Percentiles rank a stretch among this genome's conserved stretches.
These are phyloP conservation scores for Penicillium dipodomyicola DNA, from an alignment of 495 filamentous ascomycete species.

Conservation along the genomic window DNA sequence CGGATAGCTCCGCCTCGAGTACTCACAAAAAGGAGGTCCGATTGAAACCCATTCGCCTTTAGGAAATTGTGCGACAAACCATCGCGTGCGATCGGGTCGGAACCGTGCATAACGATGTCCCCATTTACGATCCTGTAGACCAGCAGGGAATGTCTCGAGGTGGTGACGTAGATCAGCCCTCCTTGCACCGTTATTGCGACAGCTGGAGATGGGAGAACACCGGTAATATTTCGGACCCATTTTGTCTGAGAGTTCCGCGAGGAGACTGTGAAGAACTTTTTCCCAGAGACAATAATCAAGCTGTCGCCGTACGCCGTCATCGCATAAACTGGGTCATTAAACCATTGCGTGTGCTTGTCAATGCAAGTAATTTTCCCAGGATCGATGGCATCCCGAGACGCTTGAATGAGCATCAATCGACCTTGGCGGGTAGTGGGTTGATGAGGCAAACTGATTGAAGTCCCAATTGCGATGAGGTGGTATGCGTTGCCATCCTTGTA, in stretches of 20 bases:
- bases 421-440: conserved; percentile 25
- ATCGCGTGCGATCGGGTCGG: conserved; percentile 27
- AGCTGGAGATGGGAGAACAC: conserved; percentile 40
- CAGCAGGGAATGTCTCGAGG: conserved; percentile 40
- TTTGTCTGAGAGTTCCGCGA: conserved; percentile 31
- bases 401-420: conserved; percentile 38
- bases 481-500: conserved; percentile 39
- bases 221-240: conserved; percentile 33
- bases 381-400: conserved; percentile 26
- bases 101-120: conserved; percentile 34
- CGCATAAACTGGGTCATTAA: conserved; percentile 40
- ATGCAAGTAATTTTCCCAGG: conserved; percentile 33
- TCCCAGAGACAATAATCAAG: conserved; percentile 41
- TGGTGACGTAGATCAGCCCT: conserved; percentile 44
- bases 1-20: conserved; percentile 38
- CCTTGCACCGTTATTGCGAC: conserved; percentile 42
- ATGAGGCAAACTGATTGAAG: conserved; percentile 27
- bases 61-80: conserved; percentile 36
- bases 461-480: conserved; percentile 49
- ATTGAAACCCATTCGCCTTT: not conserved
- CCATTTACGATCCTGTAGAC: conserved; percentile 36
- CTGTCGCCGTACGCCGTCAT: conserved; percentile 43
- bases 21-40: conserved; percentile 10
- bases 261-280: conserved; percentile 36
- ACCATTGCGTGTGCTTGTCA: conserved; percentile 39